Evolutionary conservation across 2,329 filamentous ascomycete genomes (phyloP).

Genomic region (Thermothelomyces thermophilus): DNA sequence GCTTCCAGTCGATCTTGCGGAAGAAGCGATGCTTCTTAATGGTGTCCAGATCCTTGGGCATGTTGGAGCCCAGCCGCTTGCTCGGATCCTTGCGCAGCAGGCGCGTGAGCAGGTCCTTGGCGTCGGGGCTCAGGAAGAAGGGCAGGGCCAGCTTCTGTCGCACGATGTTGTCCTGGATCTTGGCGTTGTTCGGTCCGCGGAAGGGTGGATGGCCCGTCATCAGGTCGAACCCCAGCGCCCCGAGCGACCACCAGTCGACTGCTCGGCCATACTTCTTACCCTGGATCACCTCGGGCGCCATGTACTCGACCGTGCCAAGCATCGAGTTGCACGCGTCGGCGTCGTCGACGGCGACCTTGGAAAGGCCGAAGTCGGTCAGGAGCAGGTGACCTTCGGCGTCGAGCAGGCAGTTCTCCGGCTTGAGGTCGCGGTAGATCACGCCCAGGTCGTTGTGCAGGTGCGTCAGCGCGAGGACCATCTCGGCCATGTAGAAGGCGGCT

Average conservation of each 20-base stretch:
- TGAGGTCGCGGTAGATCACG: constrained; percentile 93
- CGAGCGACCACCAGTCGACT: constrained; percentile 98
- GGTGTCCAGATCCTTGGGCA: constrained; percentile 76
- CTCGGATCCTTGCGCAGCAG: constrained; percentile 86
- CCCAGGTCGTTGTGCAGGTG: constrained; percentile 89
- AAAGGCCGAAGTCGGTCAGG: constrained; percentile 92
- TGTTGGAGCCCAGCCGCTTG: constrained; percentile 81
- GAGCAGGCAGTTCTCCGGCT: constrained; percentile 94
- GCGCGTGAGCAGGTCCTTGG: constrained; percentile 87
- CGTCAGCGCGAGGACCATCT: constrained; percentile 90
- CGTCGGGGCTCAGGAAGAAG: constrained; percentile 84
- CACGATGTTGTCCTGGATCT: constrained; percentile 92
- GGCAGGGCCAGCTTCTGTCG: constrained; percentile 85
- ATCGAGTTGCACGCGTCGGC: constrained; percentile 74
- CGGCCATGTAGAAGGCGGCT: constrained; percentile 96
- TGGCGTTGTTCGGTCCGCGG: constrained; percentile 81
- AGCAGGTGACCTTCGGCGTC: constrained; percentile 88
- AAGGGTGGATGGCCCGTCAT: constrained; percentile 92
- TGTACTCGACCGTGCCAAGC: constrained; percentile 94
- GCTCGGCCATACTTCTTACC: constrained; percentile 87
- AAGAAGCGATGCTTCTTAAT: constrained; percentile 97
- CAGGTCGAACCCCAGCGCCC: constrained; percentile 84
- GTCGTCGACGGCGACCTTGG: constrained; percentile 82
- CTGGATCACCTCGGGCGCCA: constrained; percentile 91
- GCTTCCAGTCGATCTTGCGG: constrained; percentile 91